Evolutionary conservation across 768 basidiomycete genomes (phyloP).

Genomic region (Neoboletus magnificus): DNA sequence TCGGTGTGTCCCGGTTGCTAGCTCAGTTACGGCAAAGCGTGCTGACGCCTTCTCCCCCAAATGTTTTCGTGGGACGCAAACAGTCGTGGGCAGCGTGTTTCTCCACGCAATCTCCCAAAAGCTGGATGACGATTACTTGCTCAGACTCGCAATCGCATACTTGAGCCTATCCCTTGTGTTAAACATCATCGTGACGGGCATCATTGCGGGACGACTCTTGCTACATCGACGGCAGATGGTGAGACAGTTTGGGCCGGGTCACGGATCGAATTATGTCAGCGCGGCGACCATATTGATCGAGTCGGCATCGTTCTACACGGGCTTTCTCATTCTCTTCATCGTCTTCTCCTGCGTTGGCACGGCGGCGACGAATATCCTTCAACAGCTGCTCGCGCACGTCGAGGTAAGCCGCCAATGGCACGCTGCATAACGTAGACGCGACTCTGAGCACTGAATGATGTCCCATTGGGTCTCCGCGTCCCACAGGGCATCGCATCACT

Average conservation of each 20-base stretch:
- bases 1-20: conserved; percentile 3
- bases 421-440: not conserved
- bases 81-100: conserved; percentile 8
- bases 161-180: conserved; percentile 9
- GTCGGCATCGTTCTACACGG: conserved; percentile 18
- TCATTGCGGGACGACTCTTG: conserved; percentile 17
- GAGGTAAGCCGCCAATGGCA: conserved; percentile 5
- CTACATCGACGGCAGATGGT: conserved; percentile 9
- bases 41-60: not conserved
- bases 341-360: conserved; percentile 2
- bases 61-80: not conserved
- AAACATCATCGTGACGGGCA: conserved; percentile 15
- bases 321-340: conserved; percentile 16
- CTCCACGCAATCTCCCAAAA: not conserved
- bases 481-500: conserved; percentile 14
- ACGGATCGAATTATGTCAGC: conserved; percentile 12
- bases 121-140: not conserved
- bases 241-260: conserved; percentile 9
- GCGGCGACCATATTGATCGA: conserved; percentile 15
- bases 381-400: conserved; percentile 19
- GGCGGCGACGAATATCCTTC: conserved; percentile 4
- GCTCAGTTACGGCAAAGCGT: not conserved
- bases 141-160: conserved; percentile 5
- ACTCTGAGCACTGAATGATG: not conserved
- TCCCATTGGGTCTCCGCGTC: not conserved